phyloP scores from a whole-genome alignment of 768 basidiomycete species.

The Termitomyces heimii region DNA sequence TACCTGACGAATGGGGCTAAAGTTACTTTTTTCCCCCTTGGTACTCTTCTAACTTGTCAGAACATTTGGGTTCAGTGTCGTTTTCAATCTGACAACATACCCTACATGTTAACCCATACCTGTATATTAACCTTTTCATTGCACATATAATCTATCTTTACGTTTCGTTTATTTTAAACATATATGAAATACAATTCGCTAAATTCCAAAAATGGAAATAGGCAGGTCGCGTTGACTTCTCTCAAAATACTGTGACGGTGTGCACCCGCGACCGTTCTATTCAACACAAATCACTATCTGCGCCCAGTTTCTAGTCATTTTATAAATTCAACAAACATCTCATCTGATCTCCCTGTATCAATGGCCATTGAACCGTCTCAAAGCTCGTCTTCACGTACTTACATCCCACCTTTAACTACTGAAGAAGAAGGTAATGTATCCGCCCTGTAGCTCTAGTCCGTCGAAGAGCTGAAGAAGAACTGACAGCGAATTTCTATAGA shows the following conservation, averaged over 20 bases:
- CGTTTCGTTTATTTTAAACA: background rate
- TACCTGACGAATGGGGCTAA: constrained; percentile 69
- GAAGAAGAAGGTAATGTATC: constrained; percentile 56
- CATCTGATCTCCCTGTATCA: background rate
- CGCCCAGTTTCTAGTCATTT: background rate
- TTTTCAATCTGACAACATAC: background rate
- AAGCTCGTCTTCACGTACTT: constrained; percentile 18
- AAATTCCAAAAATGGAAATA: background rate
- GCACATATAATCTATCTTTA: background rate
- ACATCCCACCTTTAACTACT: constrained; percentile 40
- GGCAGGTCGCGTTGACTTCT: background rate
- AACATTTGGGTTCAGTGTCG: background rate
- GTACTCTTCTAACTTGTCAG: background rate
- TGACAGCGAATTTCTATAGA: constrained; percentile 42
- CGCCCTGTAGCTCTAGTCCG: background rate
- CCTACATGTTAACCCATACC: background rate
- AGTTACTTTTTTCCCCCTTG: background rate
- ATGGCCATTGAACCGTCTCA: constrained; percentile 13
- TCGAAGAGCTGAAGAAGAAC: constrained; percentile 12
- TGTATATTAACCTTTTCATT: background rate
- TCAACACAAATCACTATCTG: background rate
- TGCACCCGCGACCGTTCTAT: background rate
- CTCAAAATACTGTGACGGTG: background rate
- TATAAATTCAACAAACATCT: background rate
- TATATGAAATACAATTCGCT: too few relatives aligned